Base-by-base conservation (phyloP, 2,329 filamentous ascomycete species). In the Coniochaeta sp. region DNA sequence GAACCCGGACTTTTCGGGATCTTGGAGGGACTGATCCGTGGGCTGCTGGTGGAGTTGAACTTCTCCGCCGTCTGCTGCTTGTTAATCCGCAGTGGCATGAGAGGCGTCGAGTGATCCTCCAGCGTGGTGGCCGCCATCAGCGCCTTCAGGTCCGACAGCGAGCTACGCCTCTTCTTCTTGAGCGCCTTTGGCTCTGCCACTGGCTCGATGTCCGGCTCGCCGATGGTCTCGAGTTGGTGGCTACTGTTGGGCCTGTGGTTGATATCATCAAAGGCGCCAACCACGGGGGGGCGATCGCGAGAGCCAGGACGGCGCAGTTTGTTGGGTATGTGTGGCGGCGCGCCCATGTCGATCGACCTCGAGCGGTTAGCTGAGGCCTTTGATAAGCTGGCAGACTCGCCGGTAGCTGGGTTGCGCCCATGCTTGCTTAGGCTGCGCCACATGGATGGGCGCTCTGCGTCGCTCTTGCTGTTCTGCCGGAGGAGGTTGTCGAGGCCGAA, bases 351-450 rank as follows among this genome's bases (percentile, higher is more conserved):
- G 35, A 89, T 89, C 1, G 91, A 95, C 58, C 84, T 86, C 12
- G 89, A 88, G 35, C 89, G 82, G 52, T 78, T 75, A 31, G 90
- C 68, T 1, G 82, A 79, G 30, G 74, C 82, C 65, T 83, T 89
- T 3, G 87, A 85, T 33, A 89, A 67, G 65, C 81, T 89, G 14
- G 78, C 72, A 45, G 70, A 69, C 55, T 85, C 89, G 59, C 74
- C 83, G 51, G 74, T 82, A 55, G 74, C 79, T 27, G 77, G 69
- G 59, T 79, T 70, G 51, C 86, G 78, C 73, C 78, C 68, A 71
- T 89, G 79, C 72, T 95, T 96, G 74, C 91, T 95, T 57, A 96
- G 72, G n/a, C 83, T 91, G 51, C 91, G 83, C 83, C 91, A 91
- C 20, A 96, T 83, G 0, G 89, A 92, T 38, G 84, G 77, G 32